Evolutionary conservation across 78 protist species (phyloP), one percentile per base, ranked within the genome.

Genomic region (Dictyostelium firmibasis): DNA sequence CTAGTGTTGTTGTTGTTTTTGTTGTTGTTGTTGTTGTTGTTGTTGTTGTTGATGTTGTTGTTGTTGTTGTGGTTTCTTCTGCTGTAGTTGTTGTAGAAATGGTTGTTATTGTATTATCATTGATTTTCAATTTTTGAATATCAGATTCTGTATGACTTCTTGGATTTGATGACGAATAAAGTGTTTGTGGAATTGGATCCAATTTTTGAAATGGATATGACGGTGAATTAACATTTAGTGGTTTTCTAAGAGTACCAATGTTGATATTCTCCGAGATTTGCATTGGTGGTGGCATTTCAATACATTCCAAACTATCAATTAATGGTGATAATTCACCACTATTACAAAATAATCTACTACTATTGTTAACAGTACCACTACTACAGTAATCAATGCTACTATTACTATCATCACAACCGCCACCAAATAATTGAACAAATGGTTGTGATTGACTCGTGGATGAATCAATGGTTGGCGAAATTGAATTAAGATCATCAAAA

Each of bases 141-240:
- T 82, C 86, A 57, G 86, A 27, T 35, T 82, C 86, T 20, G 70
- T 57, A 16, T 44, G 31, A 33, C 76, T 57, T 82, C 86, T 82
- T 50, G 86, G 86, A 82, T 82, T 82, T 18, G 86, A 82, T 18
- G 86, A 82, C 5, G 86, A 60, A 16, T 33, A 27, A 29, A 82
- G 23, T 33, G 79, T 13, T 72, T 72, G 79, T 72, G 38, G 79
- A 29, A 18, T 11, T 31, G 35, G 43, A 72, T 72, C 79, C 9
- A 33, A 27, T 33, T 72, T 72, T 33, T 33, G 38, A 18, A 72
- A 72, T 72, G 79, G 79, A 33, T 72, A 72, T 14, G 79, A 72
- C 33, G 79, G 79, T 72, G 79, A 72, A 16, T 16, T 31, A 29
- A 35, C 23, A 33, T 33, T 72, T 1, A 72, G 18, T 33, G 79